A percentile compares a stretch with the other conserved stretches of the same genome.
These are phyloP conservation scores for Graphiopsis chlorocephala DNA, from an alignment of 2,329 filamentous ascomycete species.

Conservation along the genomic window DNA sequence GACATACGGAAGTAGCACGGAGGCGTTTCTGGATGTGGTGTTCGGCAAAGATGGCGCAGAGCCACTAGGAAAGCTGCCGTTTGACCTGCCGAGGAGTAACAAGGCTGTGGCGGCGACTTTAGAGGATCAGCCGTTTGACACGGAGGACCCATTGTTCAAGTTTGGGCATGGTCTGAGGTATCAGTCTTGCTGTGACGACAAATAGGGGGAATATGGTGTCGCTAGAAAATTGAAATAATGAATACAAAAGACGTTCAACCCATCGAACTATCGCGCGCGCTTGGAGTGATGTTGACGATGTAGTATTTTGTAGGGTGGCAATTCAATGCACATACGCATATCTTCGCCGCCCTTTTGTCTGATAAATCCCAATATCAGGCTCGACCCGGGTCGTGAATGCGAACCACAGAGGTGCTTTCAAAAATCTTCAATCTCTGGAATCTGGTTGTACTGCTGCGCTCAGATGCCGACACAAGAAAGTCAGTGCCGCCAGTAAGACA, in stretches of 20 bases:
- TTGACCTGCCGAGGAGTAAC: conserved; percentile 48
- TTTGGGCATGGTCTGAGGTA: conserved; percentile 39
- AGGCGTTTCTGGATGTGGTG: conserved; percentile 46
- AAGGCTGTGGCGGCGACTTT: conserved; percentile 40
- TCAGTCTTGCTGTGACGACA: not conserved
- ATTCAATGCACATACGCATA: too few relatives aligned
- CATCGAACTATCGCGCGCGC: too few relatives aligned
- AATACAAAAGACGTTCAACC: too few relatives aligned
- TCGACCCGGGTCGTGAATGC: too few relatives aligned
- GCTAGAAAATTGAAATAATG: too few relatives aligned
- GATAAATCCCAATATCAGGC: too few relatives aligned
- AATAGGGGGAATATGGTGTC: too few relatives aligned
- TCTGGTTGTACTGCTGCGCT: not conserved
- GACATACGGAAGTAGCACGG: conserved; percentile 41
- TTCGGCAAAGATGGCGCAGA: conserved; percentile 37
- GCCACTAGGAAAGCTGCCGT: conserved; percentile 46
- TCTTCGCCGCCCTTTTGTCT: too few relatives aligned
- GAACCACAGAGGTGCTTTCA: too few relatives aligned
- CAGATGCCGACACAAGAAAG: not conserved
- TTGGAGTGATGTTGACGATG: too few relatives aligned
- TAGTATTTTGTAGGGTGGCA: too few relatives aligned
- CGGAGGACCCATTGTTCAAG: conserved; percentile 35
- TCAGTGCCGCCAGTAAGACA: not conserved
- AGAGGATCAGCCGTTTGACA: conserved; percentile 41
- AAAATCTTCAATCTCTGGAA: not conserved